Percentiles rank a stretch among this genome's conserved stretches.
These are phyloP conservation scores for Sporormia fimetaria DNA, from an alignment of 495 filamentous ascomycete genomes.

Conservation along the genomic window DNA sequence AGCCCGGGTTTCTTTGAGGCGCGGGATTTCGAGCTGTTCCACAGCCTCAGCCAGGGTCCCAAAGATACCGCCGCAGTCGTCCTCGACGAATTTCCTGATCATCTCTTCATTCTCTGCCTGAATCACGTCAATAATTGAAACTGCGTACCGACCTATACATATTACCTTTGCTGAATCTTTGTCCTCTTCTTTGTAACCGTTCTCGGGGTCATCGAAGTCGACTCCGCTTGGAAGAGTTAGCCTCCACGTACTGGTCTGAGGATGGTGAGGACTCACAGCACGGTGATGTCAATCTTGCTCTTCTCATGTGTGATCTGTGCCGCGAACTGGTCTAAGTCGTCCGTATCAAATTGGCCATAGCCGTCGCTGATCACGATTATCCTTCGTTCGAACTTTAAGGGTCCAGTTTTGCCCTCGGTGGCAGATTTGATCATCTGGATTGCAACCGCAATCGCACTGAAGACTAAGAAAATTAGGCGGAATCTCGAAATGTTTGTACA, in stretches of 20 bases:
- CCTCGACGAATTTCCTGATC: constrained; percentile 50
- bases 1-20: constrained; percentile 59
- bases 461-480: constrained; percentile 37
- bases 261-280: constrained; percentile 51
- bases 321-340: constrained; percentile 54
- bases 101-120: constrained; percentile 56
- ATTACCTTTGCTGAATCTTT: constrained; percentile 53
- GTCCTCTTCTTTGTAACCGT: constrained; percentile 84
- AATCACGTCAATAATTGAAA: not conserved
- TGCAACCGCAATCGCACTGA: constrained; percentile 77
- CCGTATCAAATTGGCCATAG: constrained; percentile 53
- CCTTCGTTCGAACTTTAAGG: constrained; percentile 74
- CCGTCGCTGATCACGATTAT: constrained; percentile 83
- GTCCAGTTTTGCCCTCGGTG: constrained; percentile 45
- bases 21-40: constrained; percentile 60
- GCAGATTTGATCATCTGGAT: constrained; percentile 63
- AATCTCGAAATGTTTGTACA: not conserved
- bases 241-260: not conserved
- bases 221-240: no score
- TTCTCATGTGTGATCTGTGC: constrained; percentile 57
- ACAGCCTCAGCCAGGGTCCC: constrained; percentile 81
- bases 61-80: constrained; percentile 55
- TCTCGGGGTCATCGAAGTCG: constrained; percentile 90
- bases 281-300: constrained; percentile 60
- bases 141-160: not conserved